Base-by-base conservation (phyloP, 1,284 basidiomycete genomes). In the Trametes polyzona region DNA sequence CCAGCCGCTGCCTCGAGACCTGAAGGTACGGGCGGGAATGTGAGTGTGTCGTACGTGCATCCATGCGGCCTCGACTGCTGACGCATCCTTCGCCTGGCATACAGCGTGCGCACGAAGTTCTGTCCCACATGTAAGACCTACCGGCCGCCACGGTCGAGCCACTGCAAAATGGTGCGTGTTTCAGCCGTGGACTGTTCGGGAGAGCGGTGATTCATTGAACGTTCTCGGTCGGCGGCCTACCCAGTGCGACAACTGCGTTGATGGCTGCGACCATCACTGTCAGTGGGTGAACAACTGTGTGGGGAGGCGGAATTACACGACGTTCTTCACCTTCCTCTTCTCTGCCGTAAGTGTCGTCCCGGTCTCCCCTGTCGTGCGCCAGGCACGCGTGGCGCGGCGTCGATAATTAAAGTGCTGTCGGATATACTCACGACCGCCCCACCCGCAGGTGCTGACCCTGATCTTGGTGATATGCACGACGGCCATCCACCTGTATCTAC, bases 261-360 rank as follows among this genome's bases (percentile, higher is more conserved):
- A 96, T 64, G 89, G 88, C 21, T 88, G 86, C 67, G 89, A 96
- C 69, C 93, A 96, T 69, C 93, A 96, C 73, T 97, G 95, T 65
- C 92, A 95, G 64, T 97, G 95, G 87, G 86, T 97, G 30, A 96
- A 96, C 73, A 95, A 94, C 69, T 97, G 95, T 69, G 82, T 98
- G 42, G 95, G 95, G 3, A 84, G 91, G 47, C 87, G 94, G 47
- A 97, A 96, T 71, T 97, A 98, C 73, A 90, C 92, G 23, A 83
- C 88, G 21, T 98, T 98, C 75, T 87, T 96, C 63, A 83, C 84
- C 2, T 86, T 95, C 65, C 78, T 97, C 26, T 72, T 87, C 46
- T 82, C 84, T 32, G 82, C 84, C 10, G 90, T 94, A 69, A 73
- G 90, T 83, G 40, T 59, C 53, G 19, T 39, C 23, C 23, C 39